phyloP scores from a whole-genome alignment of 129 eudicot species.

The Logfia minima region DNA sequence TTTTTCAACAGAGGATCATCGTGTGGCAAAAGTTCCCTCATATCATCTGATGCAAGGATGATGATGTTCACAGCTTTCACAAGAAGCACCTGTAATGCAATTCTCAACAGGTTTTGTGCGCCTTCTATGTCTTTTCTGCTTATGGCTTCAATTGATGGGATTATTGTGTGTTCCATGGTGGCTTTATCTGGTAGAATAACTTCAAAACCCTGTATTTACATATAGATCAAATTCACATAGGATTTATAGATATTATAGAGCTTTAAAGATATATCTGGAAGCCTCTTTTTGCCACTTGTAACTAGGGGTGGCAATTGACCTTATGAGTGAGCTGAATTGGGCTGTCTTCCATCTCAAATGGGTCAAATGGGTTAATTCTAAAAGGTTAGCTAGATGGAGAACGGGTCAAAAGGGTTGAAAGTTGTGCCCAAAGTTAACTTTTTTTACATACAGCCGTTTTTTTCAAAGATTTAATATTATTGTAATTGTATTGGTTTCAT shows the following conservation, averaged over 20 bases:
- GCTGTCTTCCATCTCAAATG: background rate
- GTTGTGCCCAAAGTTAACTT: too few species aligned
- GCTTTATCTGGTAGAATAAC: conserved; percentile 76
- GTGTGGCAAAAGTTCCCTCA: conserved; percentile 50
- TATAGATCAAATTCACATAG: background rate
- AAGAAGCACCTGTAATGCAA: conserved; percentile 63
- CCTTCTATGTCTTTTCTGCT: conserved; percentile 65
- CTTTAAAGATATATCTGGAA: background rate
- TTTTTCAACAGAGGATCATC: conserved; percentile 69
- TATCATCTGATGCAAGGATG: conserved; percentile 57
- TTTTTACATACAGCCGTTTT: too few species aligned
- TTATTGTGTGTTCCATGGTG: conserved; percentile 61
- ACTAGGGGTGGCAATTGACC: background rate
- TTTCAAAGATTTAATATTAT: too few species aligned
- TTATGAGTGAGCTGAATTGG: background rate
- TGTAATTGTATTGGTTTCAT: too few species aligned
- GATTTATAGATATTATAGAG: background rate
- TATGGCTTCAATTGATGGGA: conserved; percentile 66
- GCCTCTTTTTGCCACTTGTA: background rate
- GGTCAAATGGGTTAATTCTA: too few species aligned
- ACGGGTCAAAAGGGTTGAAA: too few species aligned
- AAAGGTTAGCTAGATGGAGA: too few species aligned
- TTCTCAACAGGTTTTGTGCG: conserved; percentile 66
- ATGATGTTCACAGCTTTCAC: conserved; percentile 62
- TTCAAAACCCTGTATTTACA: conserved; percentile 65